A percentile compares a stretch with the other conserved stretches of the same genome.
These are phyloP conservation scores for Clohesyomyces aquaticus DNA, from an alignment of 495 filamentous ascomycete genomes.

Conservation along the genomic window DNA sequence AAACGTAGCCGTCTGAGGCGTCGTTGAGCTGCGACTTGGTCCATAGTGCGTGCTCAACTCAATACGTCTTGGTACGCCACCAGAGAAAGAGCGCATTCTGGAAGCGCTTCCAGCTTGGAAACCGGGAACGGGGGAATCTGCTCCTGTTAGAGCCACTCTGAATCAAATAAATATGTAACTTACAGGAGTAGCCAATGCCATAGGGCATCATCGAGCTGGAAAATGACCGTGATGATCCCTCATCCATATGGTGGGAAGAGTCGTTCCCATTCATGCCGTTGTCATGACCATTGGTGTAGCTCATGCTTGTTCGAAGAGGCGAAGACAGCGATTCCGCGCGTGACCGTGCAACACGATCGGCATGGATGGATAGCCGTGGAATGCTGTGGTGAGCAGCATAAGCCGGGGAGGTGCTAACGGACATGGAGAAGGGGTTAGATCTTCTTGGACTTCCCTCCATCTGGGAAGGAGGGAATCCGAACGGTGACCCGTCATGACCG, in stretches of 20 bases:
- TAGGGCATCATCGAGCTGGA: constrained; percentile 42
- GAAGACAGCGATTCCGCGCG: constrained; percentile 44
- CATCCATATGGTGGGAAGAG: constrained; percentile 25
- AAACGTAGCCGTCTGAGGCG: constrained; percentile 44
- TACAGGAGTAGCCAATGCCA: constrained; percentile 50
- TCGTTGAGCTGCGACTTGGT: constrained; percentile 34
- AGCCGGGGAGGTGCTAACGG: constrained; percentile 31
- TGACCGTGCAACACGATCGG: constrained; percentile 42
- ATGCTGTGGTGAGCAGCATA: constrained; percentile 42
- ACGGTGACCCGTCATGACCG: constrained; percentile 37
- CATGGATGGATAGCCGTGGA: constrained; percentile 44
- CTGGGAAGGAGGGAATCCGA: constrained; percentile 38
- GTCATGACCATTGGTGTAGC: constrained; percentile 41
- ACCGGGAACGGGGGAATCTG: constrained; percentile 45
- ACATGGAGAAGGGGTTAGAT: constrained; percentile 43
- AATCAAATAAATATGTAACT: constrained; percentile 5
- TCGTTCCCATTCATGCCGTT: constrained; percentile 32
- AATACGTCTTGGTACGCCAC: constrained; percentile 41
- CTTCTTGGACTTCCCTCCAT: constrained; percentile 34
- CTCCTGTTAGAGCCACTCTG: constrained; percentile 9
- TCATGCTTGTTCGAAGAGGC: constrained; percentile 48
- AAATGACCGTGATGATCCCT: constrained; percentile 29
- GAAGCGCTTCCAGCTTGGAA: constrained; percentile 41
- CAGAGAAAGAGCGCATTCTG: constrained; percentile 45
- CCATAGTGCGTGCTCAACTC: constrained; percentile 43